A percentile compares a stretch with the other conserved stretches of the same genome.
Evolutionary conservation across 345 rosid species (phyloP).

Genomic region (Sonneratia caseolaris): DNA sequence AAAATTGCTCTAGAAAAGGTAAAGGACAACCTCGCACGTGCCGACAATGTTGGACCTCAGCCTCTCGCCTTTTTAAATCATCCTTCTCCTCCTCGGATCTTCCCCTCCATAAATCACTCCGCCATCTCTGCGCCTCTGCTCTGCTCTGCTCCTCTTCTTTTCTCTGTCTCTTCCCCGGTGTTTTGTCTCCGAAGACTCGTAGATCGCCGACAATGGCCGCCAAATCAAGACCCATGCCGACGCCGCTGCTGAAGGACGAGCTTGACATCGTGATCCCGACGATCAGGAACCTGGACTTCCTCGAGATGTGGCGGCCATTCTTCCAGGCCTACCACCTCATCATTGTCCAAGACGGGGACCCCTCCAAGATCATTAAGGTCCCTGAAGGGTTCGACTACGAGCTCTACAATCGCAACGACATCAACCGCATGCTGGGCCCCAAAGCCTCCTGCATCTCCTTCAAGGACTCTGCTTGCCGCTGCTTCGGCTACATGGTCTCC

Average conservation of each 20-base stretch:
- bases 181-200: background rate
- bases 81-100: background rate
- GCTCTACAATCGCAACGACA: conserved; percentile 71
- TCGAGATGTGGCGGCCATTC: conserved; percentile 81
- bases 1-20: background rate
- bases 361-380: conserved; percentile 49
- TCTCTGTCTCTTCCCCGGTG: background rate
- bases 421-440: conserved; percentile 69
- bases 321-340: conserved; percentile 68
- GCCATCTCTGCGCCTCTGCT: background rate
- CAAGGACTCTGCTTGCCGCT: conserved; percentile 18
- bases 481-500: conserved; percentile 70
- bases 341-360: conserved; percentile 86
- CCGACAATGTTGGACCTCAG: background rate
- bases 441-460: conserved; percentile 42
- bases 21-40: conserved; percentile 19
- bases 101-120: background rate
- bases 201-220: background rate
- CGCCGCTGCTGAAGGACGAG: conserved; percentile 54
- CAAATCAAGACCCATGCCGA: conserved; percentile 5
- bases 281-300: conserved; percentile 63
- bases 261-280: conserved; percentile 81
- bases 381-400: conserved; percentile 79
- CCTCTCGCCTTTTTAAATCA: conserved; percentile 1
- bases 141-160: background rate